A percentile compares a stretch with the other conserved stretches of the same genome.
Evolutionary conservation across 177 flowering plant genomes (phyloP).

Genomic region (Vitis hybrid): DNA sequence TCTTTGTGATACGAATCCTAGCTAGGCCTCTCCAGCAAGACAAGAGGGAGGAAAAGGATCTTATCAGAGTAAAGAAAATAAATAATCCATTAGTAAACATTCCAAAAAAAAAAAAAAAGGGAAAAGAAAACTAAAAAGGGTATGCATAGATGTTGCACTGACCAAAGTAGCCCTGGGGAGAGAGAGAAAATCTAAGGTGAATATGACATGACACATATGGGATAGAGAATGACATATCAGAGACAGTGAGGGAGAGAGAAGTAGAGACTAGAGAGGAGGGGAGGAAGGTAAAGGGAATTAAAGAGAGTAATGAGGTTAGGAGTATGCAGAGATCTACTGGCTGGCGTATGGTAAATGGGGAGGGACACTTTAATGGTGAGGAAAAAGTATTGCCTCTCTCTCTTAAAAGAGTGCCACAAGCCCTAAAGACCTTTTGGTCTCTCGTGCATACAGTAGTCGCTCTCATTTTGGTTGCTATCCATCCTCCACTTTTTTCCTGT

Average conservation of each 20-base stretch:
- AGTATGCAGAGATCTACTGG: slow-evolving; percentile 16
- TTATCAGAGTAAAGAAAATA: no score
- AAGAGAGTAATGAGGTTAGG: slow-evolving; percentile 17
- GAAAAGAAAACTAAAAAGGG: background rate
- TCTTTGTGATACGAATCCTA: slow-evolving; percentile 6
- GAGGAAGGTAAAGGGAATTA: slow-evolving; percentile 12
- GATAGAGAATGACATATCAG: slow-evolving; percentile 26
- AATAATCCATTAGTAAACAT: no score
- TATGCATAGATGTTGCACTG: background rate
- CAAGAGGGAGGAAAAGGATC: no score
- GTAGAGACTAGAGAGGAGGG: slow-evolving; percentile 1
- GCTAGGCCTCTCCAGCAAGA: no score
- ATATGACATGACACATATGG: slow-evolving; percentile 32
- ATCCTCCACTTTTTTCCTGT: slow-evolving; percentile 25
- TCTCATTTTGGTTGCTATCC: slow-evolving; percentile 33
- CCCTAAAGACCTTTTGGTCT: slow-evolving; percentile 11
- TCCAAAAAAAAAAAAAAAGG: background rate
- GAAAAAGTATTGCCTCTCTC: slow-evolving; percentile 1
- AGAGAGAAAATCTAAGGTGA: slow-evolving; percentile 30
- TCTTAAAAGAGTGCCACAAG: slow-evolving; percentile 12
- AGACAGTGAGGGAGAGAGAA: slow-evolving; percentile 15
- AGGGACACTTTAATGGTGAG: slow-evolving; percentile 19
- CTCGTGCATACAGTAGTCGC: slow-evolving; percentile 26
- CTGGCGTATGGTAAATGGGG: slow-evolving; percentile 14
- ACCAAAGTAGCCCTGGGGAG: slow-evolving; percentile 5